Conservation (phyloP, 345 rosid genomes). For the Firmiana major region DNA sequence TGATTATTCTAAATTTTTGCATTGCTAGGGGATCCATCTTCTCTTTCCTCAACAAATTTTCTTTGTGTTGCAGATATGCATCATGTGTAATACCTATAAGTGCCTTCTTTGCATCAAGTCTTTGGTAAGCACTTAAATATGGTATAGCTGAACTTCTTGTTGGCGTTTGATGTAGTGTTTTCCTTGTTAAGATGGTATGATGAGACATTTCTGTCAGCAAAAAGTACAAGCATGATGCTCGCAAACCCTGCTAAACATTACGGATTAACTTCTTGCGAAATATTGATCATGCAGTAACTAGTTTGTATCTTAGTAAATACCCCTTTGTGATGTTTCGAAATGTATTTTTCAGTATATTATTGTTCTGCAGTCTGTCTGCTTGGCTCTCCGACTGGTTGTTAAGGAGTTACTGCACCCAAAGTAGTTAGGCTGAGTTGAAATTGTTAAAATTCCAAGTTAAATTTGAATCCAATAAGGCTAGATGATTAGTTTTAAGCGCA, state of each 20-base stretch:
- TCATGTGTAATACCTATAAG: constrained; percentile 92
- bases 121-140: constrained; percentile 60
- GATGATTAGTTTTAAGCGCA: not conserved
- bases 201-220: not conserved
- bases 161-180: not conserved
- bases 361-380: not conserved
- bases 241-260: not conserved
- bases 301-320: not conserved
- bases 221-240: not conserved
- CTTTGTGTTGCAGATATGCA: constrained; percentile 56
- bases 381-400: not conserved
- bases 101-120: constrained; percentile 96
- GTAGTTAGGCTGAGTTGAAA: not conserved
- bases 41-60: constrained; percentile 17
- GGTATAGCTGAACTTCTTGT: constrained; percentile 1
- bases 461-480: not conserved
- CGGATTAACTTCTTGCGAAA: not conserved
- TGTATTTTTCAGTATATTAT: not conserved
- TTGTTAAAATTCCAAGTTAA: not conserved
- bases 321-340: not conserved
- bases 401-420: not conserved
- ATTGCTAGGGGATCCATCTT: not conserved
- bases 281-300: not conserved
- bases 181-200: not conserved
- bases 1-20: not conserved